Conservation (phyloP, 179 eudicot genomes). For the Patellifolia procumbens region DNA sequence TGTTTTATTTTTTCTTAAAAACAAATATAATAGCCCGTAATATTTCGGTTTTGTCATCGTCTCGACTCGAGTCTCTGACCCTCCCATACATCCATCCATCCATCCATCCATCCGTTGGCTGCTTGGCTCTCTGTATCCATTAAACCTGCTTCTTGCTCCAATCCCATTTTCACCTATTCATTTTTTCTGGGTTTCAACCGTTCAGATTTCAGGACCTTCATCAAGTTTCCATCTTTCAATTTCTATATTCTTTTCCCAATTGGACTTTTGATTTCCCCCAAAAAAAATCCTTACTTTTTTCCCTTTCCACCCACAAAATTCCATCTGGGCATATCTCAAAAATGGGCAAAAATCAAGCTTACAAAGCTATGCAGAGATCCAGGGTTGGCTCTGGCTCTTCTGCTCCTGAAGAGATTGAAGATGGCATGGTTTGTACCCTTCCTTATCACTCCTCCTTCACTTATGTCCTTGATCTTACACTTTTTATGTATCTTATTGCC, state of each 20-base stretch:
- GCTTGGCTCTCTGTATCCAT: conserved; percentile 12
- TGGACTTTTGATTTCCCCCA: conserved; percentile 21
- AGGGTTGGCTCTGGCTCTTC: conserved; percentile 62
- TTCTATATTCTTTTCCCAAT: not conserved
- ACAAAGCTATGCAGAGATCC: conserved; percentile 84
- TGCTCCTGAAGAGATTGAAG: conserved; percentile 64
- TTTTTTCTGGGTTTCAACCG: not conserved
- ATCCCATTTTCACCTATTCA: conserved; percentile 7
- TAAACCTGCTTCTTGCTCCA: conserved; percentile 4
- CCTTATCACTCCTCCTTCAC: not conserved
- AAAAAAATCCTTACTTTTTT: conserved; percentile 7
- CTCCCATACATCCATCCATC: not conserved
- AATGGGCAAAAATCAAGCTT: conserved; percentile 87
- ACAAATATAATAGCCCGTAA: too few species aligned
- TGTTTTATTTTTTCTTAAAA: too few species aligned
- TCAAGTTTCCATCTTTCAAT: conserved; percentile 10
- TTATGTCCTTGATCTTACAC: not conserved
- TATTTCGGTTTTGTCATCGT: too few species aligned
- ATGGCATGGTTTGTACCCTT: conserved; percentile 92
- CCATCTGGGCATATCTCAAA: conserved; percentile 35
- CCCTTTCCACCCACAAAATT: not conserved
- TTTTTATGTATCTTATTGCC: not conserved
- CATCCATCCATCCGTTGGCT: not conserved
- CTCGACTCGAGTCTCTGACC: too few species aligned
- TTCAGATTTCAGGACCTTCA: conserved; percentile 7